phyloP scores from a whole-genome alignment of 306 rosid genomes.

The Cicer chorassanicum region DNA sequence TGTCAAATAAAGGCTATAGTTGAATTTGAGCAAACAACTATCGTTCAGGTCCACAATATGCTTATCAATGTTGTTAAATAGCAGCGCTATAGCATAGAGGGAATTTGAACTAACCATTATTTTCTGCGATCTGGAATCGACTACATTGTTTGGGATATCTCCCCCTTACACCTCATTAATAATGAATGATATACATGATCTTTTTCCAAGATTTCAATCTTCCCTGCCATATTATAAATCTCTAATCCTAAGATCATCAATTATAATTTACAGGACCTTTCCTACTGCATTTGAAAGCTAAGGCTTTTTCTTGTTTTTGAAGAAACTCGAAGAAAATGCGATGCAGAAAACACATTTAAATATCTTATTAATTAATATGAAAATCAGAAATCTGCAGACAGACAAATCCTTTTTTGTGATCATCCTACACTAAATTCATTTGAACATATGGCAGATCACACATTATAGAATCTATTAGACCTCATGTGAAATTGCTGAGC shows the following conservation, averaged over 20 bases:
- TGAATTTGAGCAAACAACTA: too few species aligned
- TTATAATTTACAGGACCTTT: background rate
- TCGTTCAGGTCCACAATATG: too few species aligned
- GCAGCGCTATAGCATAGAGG: too few species aligned
- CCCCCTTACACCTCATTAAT: background rate
- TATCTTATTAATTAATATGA: conserved; percentile 30
- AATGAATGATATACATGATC: conserved; percentile 6
- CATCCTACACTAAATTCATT: conserved; percentile 39
- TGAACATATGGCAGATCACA: conserved; percentile 27
- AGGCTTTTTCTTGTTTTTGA: background rate
- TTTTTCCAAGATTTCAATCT: background rate
- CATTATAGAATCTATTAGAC: conserved; percentile 34
- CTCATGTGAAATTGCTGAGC: conserved; percentile 17
- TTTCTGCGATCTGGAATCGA: too few species aligned
- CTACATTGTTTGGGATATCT: too few species aligned
- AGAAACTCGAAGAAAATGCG: conserved; percentile 11
- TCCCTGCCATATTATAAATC: background rate
- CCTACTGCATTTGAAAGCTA: background rate
- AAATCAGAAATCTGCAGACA: conserved; percentile 12
- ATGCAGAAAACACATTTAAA: conserved; percentile 25
- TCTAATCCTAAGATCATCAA: background rate
- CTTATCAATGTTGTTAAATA: too few species aligned
- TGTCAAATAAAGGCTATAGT: too few species aligned
- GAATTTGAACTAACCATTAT: too few species aligned
- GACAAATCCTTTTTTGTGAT: conserved; percentile 2